phyloP scores from a whole-genome alignment of 495 filamentous ascomycete genomes.

The Cercophora sp. region DNA sequence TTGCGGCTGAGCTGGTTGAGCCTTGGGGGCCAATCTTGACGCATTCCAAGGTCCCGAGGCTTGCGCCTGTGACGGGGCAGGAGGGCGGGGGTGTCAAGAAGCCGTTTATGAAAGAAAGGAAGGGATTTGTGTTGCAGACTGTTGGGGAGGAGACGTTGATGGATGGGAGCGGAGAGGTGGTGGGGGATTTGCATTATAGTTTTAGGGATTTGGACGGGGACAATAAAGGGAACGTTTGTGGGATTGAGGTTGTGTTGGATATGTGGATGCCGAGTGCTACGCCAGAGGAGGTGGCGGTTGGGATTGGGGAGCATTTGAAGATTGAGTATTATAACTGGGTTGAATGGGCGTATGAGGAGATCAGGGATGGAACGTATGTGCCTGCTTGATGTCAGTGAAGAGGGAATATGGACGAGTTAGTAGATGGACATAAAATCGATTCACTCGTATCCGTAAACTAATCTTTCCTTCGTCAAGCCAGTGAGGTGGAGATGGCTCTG shows the following conservation, averaged over 20 bases:
- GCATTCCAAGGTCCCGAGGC: conserved; percentile 5
- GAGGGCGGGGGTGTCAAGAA: conserved; percentile 11
- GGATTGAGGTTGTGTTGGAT: conserved; percentile 20
- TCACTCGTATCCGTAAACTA: too few relatives aligned
- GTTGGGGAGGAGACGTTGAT: conserved; percentile 16
- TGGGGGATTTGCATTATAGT: conserved; percentile 18
- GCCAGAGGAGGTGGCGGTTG: conserved; percentile 15
- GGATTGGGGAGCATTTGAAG: conserved; percentile 17
- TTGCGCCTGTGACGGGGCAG: conserved; percentile 9
- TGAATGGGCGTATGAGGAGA: conserved; percentile 17
- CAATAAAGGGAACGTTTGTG: not conserved
- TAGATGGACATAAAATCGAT: too few relatives aligned
- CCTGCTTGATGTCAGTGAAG: conserved; percentile 5
- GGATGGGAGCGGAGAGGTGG: conserved; percentile 13
- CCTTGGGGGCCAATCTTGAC: conserved; percentile 23
- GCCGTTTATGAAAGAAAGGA: conserved; percentile 14
- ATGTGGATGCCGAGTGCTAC: conserved; percentile 20
- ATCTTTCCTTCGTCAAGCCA: too few relatives aligned
- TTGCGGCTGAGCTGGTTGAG: conserved; percentile 18
- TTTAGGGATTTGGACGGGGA: conserved; percentile 14
- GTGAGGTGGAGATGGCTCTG: too few relatives aligned
- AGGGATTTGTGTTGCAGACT: conserved; percentile 9
- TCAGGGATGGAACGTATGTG: conserved; percentile 8
- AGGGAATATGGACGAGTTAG: too few relatives aligned
- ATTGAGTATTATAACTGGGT: conserved; percentile 26